Conservation (phyloP, 202 grass and related monocot species). For the Digitaria exilis region DNA sequence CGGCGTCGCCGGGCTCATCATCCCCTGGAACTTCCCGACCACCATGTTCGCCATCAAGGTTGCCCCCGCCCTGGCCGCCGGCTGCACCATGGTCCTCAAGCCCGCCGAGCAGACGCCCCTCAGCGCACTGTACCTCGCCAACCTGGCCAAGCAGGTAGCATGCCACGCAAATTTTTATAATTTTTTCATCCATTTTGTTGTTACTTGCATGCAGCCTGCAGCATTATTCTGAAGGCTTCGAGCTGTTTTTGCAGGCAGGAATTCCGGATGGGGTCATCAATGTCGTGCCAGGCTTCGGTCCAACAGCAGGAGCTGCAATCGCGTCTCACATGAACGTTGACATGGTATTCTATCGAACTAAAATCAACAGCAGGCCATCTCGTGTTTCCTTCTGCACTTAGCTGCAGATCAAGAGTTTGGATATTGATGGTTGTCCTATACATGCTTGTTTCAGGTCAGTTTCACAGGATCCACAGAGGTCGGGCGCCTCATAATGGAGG, state of each 20-base stretch:
- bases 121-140: slow-evolving; percentile 53
- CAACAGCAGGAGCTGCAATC: slow-evolving; percentile 67
- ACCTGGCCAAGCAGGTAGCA: slow-evolving; percentile 47
- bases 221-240: background rate
- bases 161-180: too few relatives aligned
- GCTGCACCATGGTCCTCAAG: slow-evolving; percentile 78
- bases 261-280: slow-evolving; percentile 79
- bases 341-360: slow-evolving; percentile 12
- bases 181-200: background rate
- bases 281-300: slow-evolving; percentile 67
- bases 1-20: slow-evolving; percentile 69
- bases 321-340: slow-evolving; percentile 82
- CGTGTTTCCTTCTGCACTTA: background rate
- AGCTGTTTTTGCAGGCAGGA: slow-evolving; percentile 50
- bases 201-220: background rate
- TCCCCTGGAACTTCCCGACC: slow-evolving; percentile 73
- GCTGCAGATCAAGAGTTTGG: background rate
- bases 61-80: slow-evolving; percentile 59
- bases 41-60: slow-evolving; percentile 75
- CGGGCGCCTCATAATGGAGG: slow-evolving; percentile 68
- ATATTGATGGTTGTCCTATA: background rate
- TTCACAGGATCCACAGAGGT: slow-evolving; percentile 78
- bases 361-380: background rate
- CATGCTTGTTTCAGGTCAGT: slow-evolving; percentile 37
- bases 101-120: slow-evolving; percentile 77